These are phyloP conservation scores for Lentinus brumalis DNA, from an alignment of 768 basidiomycete species.

Conservation along the genomic window DNA sequence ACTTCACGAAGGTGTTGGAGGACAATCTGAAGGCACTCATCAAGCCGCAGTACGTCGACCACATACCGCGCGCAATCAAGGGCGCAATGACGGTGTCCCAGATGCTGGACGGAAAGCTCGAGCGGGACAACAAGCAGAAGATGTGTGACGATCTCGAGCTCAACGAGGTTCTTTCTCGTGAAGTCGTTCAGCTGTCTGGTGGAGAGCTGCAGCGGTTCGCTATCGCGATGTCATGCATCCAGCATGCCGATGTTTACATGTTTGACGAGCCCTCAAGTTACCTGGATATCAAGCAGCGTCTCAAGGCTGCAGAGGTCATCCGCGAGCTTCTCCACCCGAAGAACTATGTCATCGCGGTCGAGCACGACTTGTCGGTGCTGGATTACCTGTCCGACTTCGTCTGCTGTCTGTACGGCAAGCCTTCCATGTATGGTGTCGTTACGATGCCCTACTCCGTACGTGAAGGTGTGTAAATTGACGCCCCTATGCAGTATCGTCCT, in stretches of 20 bases:
- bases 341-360: constrained; percentile 95
- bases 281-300: constrained; percentile 92
- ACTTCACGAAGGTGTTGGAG: constrained; percentile 98
- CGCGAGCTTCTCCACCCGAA: constrained; percentile 79
- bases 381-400: constrained; percentile 99
- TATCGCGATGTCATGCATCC: constrained; percentile 96
- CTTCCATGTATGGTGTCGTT: constrained; percentile 96
- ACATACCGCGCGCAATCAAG: constrained; percentile 96
- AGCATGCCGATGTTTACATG: constrained; percentile 98
- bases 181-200: constrained; percentile 85
- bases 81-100: constrained; percentile 80
- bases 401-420: constrained; percentile 96
- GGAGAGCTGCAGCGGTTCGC: constrained; percentile 98
- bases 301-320: constrained; percentile 94
- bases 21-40: constrained; percentile 98
- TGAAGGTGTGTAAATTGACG: constrained; percentile 63
- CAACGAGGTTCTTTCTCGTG: constrained; percentile 81
- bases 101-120: constrained; percentile 92
- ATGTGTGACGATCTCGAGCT: constrained; percentile 89
- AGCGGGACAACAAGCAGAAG: constrained; percentile 84
- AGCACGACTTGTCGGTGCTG: constrained; percentile 97
- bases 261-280: constrained; percentile 99
- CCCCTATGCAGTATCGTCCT: background rate
- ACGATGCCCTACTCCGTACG: constrained; percentile 98
- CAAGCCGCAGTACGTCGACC: constrained; percentile 99